These are phyloP conservation scores for Borealophlyctis nickersoniae DNA, from an alignment of 192 early-diverging fungal species.

Conservation along the genomic window DNA sequence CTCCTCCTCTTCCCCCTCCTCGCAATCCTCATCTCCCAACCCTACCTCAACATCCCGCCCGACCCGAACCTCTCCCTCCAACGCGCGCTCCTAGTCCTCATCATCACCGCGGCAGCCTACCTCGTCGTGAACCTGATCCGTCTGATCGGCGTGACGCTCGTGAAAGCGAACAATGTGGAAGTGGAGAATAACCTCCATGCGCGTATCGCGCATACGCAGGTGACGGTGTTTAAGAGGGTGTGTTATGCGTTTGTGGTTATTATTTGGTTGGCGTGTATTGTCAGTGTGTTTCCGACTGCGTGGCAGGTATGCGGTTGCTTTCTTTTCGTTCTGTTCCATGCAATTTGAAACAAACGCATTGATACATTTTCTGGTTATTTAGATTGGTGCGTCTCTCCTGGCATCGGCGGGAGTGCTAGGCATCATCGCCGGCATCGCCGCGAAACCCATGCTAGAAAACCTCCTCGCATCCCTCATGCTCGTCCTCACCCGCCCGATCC, in stretches of 20 bases:
- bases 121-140: slow-evolving; percentile 16
- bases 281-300: slow-evolving; percentile 22
- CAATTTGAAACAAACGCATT: too few relatives aligned
- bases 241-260: slow-evolving; percentile 23
- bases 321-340: too few relatives aligned
- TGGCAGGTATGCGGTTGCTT: slow-evolving; percentile 13
- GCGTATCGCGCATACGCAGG: slow-evolving; percentile 27
- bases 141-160: slow-evolving; percentile 8
- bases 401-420: slow-evolving; percentile 28
- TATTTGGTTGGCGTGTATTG: slow-evolving; percentile 22
- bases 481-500: slow-evolving; percentile 21
- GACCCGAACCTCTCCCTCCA: slow-evolving; percentile 3
- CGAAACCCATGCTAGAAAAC: slow-evolving; percentile 31
- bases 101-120: slow-evolving; percentile 16
- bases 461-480: slow-evolving; percentile 18
- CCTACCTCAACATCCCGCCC: slow-evolving; percentile 4
- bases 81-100: slow-evolving; percentile 15
- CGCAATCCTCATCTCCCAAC: slow-evolving; percentile 17
- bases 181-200: slow-evolving; percentile 27
- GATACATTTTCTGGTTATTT: neutral
- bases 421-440: slow-evolving; percentile 24
- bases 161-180: slow-evolving; percentile 19
- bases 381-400: slow-evolving; percentile 28
- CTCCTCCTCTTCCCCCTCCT: slow-evolving; percentile 23
- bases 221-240: slow-evolving; percentile 24